Conservation (phyloP, 306 rosid species). For the Vigna hirtella region DNA sequence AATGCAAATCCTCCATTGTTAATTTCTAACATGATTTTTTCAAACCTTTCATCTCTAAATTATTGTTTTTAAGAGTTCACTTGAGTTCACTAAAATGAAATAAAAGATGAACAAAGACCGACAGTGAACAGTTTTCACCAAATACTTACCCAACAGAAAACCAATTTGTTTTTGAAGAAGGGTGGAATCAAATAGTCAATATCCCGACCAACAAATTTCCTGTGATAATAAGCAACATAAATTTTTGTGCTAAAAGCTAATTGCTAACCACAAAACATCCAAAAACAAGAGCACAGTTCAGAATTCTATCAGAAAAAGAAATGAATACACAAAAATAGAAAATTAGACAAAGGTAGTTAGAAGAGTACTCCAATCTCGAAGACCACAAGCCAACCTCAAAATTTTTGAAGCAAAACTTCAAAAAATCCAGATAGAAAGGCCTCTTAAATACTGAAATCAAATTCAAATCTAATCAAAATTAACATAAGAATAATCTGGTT, state of each 20-base stretch:
- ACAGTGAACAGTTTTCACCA: background rate
- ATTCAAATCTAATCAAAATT: slow-evolving; percentile 25
- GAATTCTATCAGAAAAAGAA: background rate
- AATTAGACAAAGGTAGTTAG: background rate
- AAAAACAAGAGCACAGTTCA: background rate
- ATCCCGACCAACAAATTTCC: slow-evolving; percentile 59
- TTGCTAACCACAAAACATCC: slow-evolving; percentile 17
- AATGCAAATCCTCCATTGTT: too few relatives aligned
- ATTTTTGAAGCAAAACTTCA: slow-evolving; percentile 73
- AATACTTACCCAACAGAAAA: slow-evolving; percentile 81
- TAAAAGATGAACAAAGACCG: background rate
- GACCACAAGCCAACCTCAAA: slow-evolving; percentile 17
- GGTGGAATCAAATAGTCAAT: slow-evolving; percentile 62
- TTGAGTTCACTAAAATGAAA: background rate
- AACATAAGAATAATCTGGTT: slow-evolving; percentile 3
- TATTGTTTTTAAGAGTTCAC: background rate
- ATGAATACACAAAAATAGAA: background rate
- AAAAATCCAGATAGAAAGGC: slow-evolving; percentile 74
- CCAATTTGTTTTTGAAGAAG: slow-evolving; percentile 61
- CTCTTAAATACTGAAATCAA: slow-evolving; percentile 77
- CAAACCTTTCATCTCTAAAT: background rate
- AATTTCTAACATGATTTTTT: too few relatives aligned
- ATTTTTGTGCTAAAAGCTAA: background rate
- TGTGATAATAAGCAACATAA: slow-evolving; percentile 39
- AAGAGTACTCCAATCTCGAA: slow-evolving; percentile 72